Conservation (phyloP, 257 asterid species). For the Ilex asprella region DNA sequence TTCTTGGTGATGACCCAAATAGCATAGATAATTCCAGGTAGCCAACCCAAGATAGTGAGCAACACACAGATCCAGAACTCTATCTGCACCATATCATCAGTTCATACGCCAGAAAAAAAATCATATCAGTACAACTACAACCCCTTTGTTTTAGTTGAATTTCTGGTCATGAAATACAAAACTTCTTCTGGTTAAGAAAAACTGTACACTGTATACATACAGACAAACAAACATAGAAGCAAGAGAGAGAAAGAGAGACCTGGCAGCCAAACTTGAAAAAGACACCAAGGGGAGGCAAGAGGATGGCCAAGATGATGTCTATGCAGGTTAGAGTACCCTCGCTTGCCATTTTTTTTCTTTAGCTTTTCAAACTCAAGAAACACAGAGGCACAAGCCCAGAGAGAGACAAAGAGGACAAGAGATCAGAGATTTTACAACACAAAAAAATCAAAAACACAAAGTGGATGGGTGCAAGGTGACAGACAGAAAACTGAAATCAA, state of each 20-base stretch:
- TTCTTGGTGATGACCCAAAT: conserved; percentile 64
- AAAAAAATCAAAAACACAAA: too few species aligned
- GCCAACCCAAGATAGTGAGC: conserved; percentile 61
- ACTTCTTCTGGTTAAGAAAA: background rate
- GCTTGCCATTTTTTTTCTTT: conserved; percentile 23
- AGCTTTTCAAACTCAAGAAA: too few species aligned
- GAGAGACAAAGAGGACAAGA: too few species aligned
- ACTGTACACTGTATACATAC: conserved; percentile 12
- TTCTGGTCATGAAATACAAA: background rate
- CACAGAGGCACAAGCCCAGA: too few species aligned
- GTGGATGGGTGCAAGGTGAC: too few species aligned
- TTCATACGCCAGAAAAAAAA: background rate
- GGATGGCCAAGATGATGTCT: conserved; percentile 62
- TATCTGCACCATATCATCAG: conserved; percentile 22
- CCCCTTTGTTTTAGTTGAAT: too few species aligned
- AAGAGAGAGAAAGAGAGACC: too few species aligned
- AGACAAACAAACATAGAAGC: background rate
- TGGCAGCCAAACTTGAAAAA: conserved; percentile 73
- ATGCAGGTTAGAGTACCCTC: conserved; percentile 45
- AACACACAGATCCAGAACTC: conserved; percentile 83
- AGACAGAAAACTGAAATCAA: too few species aligned
- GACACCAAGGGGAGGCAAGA: conserved; percentile 88
- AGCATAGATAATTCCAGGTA: conserved; percentile 79
- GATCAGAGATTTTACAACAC: too few species aligned
- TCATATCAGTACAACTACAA: too few species aligned